Percentiles rank a stretch among this genome's conserved stretches.
Evolutionary conservation across 2,329 filamentous ascomycete species (phyloP).

Genomic region (Fusarium paranaense): DNA sequence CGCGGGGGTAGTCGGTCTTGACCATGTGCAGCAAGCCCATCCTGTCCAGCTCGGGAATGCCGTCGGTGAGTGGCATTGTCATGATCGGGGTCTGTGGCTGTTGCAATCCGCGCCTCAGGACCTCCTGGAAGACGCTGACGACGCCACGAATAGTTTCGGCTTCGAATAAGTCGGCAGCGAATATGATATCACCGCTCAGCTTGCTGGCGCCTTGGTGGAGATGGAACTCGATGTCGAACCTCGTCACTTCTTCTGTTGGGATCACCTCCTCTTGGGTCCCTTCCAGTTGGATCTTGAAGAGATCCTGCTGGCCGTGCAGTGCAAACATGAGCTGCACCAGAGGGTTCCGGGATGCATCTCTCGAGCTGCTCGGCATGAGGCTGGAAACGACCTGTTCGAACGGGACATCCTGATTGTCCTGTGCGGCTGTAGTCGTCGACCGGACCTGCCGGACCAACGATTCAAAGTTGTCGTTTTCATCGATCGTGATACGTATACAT

Average conservation of each 20-base stretch:
- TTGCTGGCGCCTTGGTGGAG: slow-evolving; percentile 30
- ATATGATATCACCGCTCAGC: slow-evolving; percentile 27
- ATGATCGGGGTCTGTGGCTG: slow-evolving; percentile 1
- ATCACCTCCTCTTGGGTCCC: slow-evolving; percentile 26
- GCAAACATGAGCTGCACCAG: slow-evolving; percentile 21
- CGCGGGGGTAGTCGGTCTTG: not conserved
- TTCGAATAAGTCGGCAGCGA: slow-evolving; percentile 38
- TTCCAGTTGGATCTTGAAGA: slow-evolving; percentile 32
- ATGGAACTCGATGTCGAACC: slow-evolving; percentile 44
- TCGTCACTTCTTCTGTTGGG: not conserved
- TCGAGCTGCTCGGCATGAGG: not conserved
- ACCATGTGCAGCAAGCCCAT: not conserved
- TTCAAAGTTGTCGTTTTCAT: slow-evolving; percentile 23
- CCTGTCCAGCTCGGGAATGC: not conserved
- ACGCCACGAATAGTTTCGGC: slow-evolving; percentile 34
- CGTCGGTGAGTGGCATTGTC: not conserved
- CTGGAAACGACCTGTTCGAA: slow-evolving; percentile 16
- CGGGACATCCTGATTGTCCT: slow-evolving; percentile 11
- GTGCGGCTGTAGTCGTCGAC: not conserved
- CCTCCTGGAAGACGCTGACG: slow-evolving; percentile 22
- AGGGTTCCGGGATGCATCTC: slow-evolving; percentile 13
- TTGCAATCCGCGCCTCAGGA: slow-evolving; percentile 30
- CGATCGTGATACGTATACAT: slow-evolving; percentile 36
- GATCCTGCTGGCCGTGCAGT: slow-evolving; percentile 21
- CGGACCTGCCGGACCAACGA: slow-evolving; percentile 27